Percentiles rank a stretch among this genome's conserved stretches.
Evolutionary conservation across 1,139 yeast species (phyloP).

Genomic region (Nakaseomyces kungkrabaensis): DNA sequence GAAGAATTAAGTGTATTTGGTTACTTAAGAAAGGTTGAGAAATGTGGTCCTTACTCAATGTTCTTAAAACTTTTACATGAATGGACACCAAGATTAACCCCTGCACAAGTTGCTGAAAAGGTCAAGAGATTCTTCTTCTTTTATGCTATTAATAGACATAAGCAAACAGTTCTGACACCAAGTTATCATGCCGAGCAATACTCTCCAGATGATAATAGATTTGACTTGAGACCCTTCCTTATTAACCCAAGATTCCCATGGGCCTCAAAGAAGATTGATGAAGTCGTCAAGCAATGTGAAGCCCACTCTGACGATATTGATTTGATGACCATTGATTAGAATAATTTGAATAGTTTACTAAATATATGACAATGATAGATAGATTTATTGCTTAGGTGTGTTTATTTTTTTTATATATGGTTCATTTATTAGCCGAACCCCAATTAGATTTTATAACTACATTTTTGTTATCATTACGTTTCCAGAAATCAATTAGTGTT

Average conservation of each 20-base stretch:
- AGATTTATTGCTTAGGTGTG: background rate
- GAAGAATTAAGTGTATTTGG: constrained; percentile 90
- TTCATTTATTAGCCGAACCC: constrained; percentile 19
- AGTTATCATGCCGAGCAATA: constrained; percentile 96
- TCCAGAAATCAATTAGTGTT: constrained; percentile 47
- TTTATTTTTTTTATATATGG: background rate
- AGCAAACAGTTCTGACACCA: constrained; percentile 94
- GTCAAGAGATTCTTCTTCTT: constrained; percentile 87
- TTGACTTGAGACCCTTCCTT: constrained; percentile 87
- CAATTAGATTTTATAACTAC: constrained; percentile 32
- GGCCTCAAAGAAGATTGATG: constrained; percentile 83
- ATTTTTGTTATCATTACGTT: constrained; percentile 36
- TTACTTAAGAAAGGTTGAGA: constrained; percentile 78
- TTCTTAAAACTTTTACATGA: constrained; percentile 80
- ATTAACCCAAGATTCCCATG: constrained; percentile 85
- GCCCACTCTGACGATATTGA: constrained; percentile 29
- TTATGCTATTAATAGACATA: constrained; percentile 91
- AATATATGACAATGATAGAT: background rate
- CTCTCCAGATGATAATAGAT: constrained; percentile 95
- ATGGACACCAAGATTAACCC: constrained; percentile 80
- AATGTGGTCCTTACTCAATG: constrained; percentile 95
- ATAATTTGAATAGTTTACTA: background rate
- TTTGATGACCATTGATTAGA: constrained; percentile 36
- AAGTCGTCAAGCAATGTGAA: constrained; percentile 48
- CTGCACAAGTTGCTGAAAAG: constrained; percentile 79